Conservation (phyloP, 495 filamentous ascomycete genomes). For the Cercophora samala region DNA sequence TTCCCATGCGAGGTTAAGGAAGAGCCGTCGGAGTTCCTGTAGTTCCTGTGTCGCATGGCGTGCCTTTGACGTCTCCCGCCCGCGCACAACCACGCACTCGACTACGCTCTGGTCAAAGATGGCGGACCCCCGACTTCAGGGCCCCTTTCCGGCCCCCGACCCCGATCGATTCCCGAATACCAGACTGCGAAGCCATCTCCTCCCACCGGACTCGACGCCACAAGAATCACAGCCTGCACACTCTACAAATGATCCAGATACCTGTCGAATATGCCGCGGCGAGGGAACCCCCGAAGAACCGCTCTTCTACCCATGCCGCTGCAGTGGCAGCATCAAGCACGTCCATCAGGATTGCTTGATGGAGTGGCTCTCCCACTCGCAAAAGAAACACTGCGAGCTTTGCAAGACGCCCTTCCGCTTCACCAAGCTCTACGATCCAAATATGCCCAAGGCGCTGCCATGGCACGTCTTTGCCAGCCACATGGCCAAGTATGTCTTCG, state of each 20-base stretch:
- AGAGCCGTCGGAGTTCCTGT: neutral
- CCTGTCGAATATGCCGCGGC: conserved; percentile 91
- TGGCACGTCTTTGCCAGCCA: conserved; percentile 73
- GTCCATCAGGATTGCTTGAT: conserved; percentile 97
- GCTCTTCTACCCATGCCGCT: conserved; percentile 97
- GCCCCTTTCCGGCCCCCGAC: neutral
- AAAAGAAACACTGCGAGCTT: conserved; percentile 98
- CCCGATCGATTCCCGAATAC: conserved; percentile 28
- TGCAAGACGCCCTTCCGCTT: conserved; percentile 98
- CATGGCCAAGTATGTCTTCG: conserved; percentile 64
- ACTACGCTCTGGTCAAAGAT: neutral
- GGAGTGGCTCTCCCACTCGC: conserved; percentile 96
- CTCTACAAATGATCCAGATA: conserved; percentile 55
- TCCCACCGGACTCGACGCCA: neutral
- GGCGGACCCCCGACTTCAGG: neutral
- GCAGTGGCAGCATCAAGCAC: conserved; percentile 95
- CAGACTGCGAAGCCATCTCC: conserved; percentile 19
- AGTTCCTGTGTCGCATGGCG: neutral
- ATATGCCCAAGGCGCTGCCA: conserved; percentile 85
- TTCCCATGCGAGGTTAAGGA: neutral
- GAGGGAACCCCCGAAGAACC: conserved; percentile 82
- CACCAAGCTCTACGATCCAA: conserved; percentile 90
- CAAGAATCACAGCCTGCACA: neutral
- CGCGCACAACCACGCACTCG: neutral
- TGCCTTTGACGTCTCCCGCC: neutral